Base-by-base conservation (phyloP, 495 filamentous ascomycete genomes). In the Neurospora sp. region DNA sequence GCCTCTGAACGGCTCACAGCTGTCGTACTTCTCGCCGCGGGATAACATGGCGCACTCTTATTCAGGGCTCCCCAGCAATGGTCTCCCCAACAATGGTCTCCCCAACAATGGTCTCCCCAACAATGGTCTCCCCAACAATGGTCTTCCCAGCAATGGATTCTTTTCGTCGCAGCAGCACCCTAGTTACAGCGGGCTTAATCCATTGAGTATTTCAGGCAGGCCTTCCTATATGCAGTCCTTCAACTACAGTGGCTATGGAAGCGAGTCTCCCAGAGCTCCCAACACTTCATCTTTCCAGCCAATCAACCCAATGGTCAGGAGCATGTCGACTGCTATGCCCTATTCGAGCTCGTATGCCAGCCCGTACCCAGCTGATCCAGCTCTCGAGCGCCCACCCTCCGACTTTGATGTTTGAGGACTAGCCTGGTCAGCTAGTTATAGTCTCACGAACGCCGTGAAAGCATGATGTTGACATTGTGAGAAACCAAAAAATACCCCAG, bases 201-300 rank as follows among this genome's bases (percentile, higher is more conserved):
- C 85, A 2, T 79, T 87, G 20, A 85, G 77, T 73, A 78, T 80
- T 69, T 81, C 82, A 44, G 73, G 77, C 35, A 76, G 78, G 69
- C 74, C 77, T 20, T 79, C 78, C n/a, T 78, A 72, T 27, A 78
- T 82, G 48, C 75, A 78, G 31, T 79, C 80, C 39, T 82, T 79
- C 70, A 72, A 74, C 70, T 82, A 81, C 70, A 10, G 72, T 3
- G 75, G 46, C 35, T 82, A 81, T 48, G 78, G 79, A 20, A 77
- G 74, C 39, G 79, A 82, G 54, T 66, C 54, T 18, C 46, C 75
- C 40, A 84, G 82, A 72, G 48, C 80, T 6, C 6, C 77, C 35
- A 66, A 66, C 27, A 73, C 76, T 11, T 14, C 72, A 3, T 72
- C 40, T 39, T 80, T 80, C 66, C 78, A 76, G 69, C 62, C 79